Evolutionary conservation across 148 eudicot genomes (phyloP).

Genomic region (Amaranthus palmeri): DNA sequence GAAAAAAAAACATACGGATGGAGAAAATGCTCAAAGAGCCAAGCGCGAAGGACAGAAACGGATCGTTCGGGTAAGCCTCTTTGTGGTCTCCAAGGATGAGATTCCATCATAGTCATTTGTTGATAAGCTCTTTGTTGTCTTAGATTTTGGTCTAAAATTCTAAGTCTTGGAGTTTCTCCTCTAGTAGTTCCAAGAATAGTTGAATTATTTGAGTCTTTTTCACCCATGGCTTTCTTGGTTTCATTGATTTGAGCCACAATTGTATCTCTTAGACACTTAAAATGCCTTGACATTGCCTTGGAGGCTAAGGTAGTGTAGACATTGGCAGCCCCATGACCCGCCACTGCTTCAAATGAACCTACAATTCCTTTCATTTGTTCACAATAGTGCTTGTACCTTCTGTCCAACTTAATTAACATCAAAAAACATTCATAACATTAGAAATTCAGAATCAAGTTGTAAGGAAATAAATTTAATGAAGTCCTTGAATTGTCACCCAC

Average conservation of each 20-base stretch:
- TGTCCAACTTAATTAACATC: constrained; percentile 54
- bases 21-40: constrained; percentile 97
- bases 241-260: constrained; percentile 66
- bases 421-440: constrained; percentile 1
- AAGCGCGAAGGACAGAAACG: constrained; percentile 88
- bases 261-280: constrained; percentile 71
- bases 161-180: constrained; percentile 87
- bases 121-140: constrained; percentile 82
- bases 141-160: constrained; percentile 75
- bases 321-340: constrained; percentile 60
- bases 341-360: constrained; percentile 68
- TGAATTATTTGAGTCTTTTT: constrained; percentile 41
- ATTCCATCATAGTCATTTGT: constrained; percentile 81
- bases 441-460: not conserved
- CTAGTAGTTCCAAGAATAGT: constrained; percentile 46
- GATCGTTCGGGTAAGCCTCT: constrained; percentile 90
- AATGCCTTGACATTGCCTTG: constrained; percentile 95
- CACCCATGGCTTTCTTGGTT: constrained; percentile 72
- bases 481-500: constrained; percentile 40
- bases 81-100: constrained; percentile 94
- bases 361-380: constrained; percentile 79
- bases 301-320: constrained; percentile 74
- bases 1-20: constrained; percentile 60
- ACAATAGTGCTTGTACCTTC: constrained; percentile 81
- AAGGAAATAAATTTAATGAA: constrained; percentile 42